These are phyloP conservation scores for Atkinsonella hypoxylon DNA, from an alignment of 2,329 filamentous ascomycete genomes.

Conservation along the genomic window DNA sequence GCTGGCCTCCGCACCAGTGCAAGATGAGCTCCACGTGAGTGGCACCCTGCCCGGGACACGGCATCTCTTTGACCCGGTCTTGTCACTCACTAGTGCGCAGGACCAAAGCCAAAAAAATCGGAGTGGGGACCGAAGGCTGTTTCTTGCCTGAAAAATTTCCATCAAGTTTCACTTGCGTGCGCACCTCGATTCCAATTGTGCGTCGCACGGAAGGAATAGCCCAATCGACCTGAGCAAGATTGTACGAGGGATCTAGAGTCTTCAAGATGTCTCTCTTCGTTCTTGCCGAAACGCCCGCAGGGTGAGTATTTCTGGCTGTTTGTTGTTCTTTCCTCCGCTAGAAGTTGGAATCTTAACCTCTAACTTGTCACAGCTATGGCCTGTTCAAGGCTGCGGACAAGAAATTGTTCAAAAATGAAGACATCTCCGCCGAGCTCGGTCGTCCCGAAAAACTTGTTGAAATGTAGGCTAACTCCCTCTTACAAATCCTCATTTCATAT, in stretches of 20 bases:
- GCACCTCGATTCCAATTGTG: constrained; percentile 25
- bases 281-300: constrained; percentile 83
- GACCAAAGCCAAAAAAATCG: constrained; percentile 25
- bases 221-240: constrained; percentile 20
- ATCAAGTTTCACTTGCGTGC: constrained; percentile 22
- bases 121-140: constrained; percentile 23
- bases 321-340: not conserved
- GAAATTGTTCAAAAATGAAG: constrained; percentile 86
- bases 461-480: constrained; percentile 45
- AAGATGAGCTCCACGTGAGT: constrained; percentile 11
- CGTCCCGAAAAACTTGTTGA: constrained; percentile 77
- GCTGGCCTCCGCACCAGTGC: not conserved
- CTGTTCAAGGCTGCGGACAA: constrained; percentile 98
- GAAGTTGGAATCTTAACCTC: constrained; percentile 5
- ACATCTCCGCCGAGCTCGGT: constrained; percentile 61
- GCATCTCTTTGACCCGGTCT: not conserved
- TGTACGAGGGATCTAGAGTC: constrained; percentile 17
- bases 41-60: constrained; percentile 14
- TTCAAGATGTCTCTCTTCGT: constrained; percentile 76
- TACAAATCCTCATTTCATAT: not conserved
- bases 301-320: constrained; percentile 32
- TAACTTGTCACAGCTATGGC: constrained; percentile 60
- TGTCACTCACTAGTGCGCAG: constrained; percentile 16
- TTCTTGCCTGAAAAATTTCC: constrained; percentile 31
- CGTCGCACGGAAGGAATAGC: constrained; percentile 23